Base-by-base conservation (phyloP, 2,329 filamentous ascomycete genomes). In the Dactylellina leptospora region DNA sequence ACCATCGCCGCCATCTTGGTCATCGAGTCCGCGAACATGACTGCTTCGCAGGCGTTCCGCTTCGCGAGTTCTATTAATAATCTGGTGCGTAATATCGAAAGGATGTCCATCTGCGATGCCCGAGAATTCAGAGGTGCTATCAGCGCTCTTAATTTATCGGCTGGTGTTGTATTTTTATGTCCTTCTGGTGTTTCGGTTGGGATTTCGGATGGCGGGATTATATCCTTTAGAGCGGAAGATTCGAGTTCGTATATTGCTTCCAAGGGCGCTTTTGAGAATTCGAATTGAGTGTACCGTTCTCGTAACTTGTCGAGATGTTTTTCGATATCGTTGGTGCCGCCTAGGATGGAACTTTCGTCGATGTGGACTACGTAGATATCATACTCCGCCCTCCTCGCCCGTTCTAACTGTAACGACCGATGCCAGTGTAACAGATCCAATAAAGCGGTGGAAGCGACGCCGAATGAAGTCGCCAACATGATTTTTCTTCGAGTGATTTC, bases 1-100 rank as follows among this genome's bases (percentile, higher is more conserved):
- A 92, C 91, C 77, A 91, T 88, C 75, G 93, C 91, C 2, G 95
- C 93, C 27, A 99, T 86, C 13, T 88, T 86, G 3, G 92, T 97
- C 18, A 95, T 96, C 75, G 87, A 96, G 80, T 93, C 88, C 20
- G 91, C 93, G 80, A 95, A 89, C 1, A 97, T 81, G 42, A 97
- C 84, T 10, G 87, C 87, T 74, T 89, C 85, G 78, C 88, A 95
- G 10, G 78, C 81, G 25, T 84, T 81, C 13, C 82, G 79, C 73
- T 85, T 83, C 8, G 90, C 90, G 45, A 86, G 82, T 45, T 86
- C 82, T 54, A 92, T 82, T 28, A 97, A 84, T 3, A 96, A 82
- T 75, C 90, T 87, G 4, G 87, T 89, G 30, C 88, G 84, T 23
- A 97, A 82, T 23, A 92, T 85, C 11, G 86, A 84, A 25, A 88